Conservation (phyloP, 2,329 filamentous ascomycete species). For the Thelonectria olida region DNA sequence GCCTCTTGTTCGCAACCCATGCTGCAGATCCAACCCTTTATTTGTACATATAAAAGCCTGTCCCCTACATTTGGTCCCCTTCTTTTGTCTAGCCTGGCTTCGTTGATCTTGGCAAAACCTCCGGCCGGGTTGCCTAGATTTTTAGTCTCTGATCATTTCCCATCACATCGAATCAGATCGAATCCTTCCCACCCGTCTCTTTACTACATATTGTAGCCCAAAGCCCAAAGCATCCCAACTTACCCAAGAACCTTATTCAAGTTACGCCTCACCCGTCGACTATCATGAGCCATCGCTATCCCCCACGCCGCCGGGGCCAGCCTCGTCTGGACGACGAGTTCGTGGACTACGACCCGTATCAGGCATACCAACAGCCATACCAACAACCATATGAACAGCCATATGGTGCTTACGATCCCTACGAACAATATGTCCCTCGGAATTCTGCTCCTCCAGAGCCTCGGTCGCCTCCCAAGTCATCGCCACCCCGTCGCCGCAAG, state of each 20-base stretch:
- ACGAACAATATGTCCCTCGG: conserved; percentile 28
- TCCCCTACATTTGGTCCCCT: conserved; percentile 12
- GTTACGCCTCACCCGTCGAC: not conserved
- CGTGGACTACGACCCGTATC: conserved; percentile 26
- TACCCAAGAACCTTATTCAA: not conserved
- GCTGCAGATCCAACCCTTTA: conserved; percentile 1
- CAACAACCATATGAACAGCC: too few species aligned
- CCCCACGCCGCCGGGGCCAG: conserved; percentile 35
- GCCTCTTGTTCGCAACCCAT: not conserved
- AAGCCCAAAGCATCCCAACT: not conserved
- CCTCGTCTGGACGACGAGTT: conserved; percentile 40
- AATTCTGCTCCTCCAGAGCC: conserved; percentile 16
- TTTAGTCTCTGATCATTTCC: not conserved
- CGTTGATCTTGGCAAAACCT: conserved; percentile 16
- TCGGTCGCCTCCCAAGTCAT: conserved; percentile 6
- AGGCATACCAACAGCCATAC: not conserved
- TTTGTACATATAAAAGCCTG: conserved; percentile 34
- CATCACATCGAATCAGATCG: not conserved
- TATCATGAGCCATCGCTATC: conserved; percentile 39
- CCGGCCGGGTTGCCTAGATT: not conserved
- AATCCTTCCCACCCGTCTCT: conserved; percentile 8
- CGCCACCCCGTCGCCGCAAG: conserved; percentile 36
- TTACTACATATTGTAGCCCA: not conserved
- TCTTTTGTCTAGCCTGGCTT: conserved; percentile 19
- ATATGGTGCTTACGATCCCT: conserved; percentile 23